Evolutionary conservation across 306 rosid species (phyloP).

Genomic region (Pyrus betulifolia): DNA sequence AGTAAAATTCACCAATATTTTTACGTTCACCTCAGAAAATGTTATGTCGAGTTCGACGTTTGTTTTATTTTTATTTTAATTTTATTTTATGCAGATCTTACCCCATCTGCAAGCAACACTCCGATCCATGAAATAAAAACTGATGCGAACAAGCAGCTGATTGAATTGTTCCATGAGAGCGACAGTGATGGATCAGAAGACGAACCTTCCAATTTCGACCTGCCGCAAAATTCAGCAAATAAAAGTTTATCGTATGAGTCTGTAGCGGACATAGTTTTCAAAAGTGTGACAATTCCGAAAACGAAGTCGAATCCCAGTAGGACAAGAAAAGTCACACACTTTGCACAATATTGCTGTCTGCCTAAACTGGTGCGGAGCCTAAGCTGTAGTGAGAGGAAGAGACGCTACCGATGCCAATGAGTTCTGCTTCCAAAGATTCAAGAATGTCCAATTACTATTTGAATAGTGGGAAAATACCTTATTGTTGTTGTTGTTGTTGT

Average conservation of each 20-base stretch:
- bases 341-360: constrained; percentile 25
- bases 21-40: too few relatives aligned
- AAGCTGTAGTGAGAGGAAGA: constrained; percentile 30
- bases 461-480: too few relatives aligned
- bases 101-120: constrained; percentile 22
- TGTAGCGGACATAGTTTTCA: background rate
- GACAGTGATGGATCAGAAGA: constrained; percentile 8
- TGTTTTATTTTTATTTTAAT: background rate
- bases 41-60: too few relatives aligned
- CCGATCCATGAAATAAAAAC: constrained; percentile 7
- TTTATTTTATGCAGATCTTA: constrained; percentile 20
- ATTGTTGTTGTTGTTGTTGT: background rate
- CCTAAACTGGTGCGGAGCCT: constrained; percentile 29
- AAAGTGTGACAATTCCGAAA: background rate
- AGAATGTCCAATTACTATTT: background rate
- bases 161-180: constrained; percentile 42
- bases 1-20: too few relatives aligned
- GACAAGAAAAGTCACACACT: constrained; percentile 21
- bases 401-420: background rate
- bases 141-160: constrained; percentile 27
- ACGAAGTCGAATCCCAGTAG: background rate
- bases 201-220: background rate
- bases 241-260: background rate
- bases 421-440: background rate
- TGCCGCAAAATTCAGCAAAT: background rate